Base-by-base conservation (phyloP, 1,284 basidiomycete species). In the Uromyces viciae-fabae region DNA sequence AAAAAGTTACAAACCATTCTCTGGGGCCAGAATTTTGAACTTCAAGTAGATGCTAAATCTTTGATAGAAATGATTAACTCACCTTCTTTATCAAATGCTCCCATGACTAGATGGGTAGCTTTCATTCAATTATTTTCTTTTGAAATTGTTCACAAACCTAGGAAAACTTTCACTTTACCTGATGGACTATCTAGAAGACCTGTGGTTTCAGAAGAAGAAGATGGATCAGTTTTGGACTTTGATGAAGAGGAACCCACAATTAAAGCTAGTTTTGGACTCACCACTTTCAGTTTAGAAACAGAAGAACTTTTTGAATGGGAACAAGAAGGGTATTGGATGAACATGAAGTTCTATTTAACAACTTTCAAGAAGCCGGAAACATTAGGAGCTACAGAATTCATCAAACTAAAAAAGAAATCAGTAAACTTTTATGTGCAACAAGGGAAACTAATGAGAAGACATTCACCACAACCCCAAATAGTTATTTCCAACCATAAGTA, bases 111-210 rank as follows among this genome's bases (percentile, higher is more conserved):
- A 1, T 75, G 54, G 73, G 56, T 75, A 11, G 72, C 72, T 60
- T 75, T 56, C 36, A 75, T 75, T 38, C 73, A 75, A 36, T 28
- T 75, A 28, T 75, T 75, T 42, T 75, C 54, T 8, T 77, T 68
- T 68, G 40, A 77, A 31, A 22, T 66, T 7, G 62, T 77, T 5
- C 75, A 77, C 14, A 31, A 64, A 19, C 42, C 56, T 4, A 43
- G 60, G 1, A 77, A 77, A 25, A 28, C 40, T 0, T 77, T 77
- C 43, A 64, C 58, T 60, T 66, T 77, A 62, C 58, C 75, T 11
- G 75, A 77, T 60, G 60, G 58, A 17, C 36, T 68, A 0, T 77
- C 75, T 19, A 66, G 75, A 14, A 49, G 75, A 33, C 56, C 60
- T 9, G 5, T 4, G 22, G 42, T 3, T 17, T 22, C 15, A 17